Conservation (phyloP, 2,329 filamentous ascomycete species). For the Aureobasidium musti region DNA sequence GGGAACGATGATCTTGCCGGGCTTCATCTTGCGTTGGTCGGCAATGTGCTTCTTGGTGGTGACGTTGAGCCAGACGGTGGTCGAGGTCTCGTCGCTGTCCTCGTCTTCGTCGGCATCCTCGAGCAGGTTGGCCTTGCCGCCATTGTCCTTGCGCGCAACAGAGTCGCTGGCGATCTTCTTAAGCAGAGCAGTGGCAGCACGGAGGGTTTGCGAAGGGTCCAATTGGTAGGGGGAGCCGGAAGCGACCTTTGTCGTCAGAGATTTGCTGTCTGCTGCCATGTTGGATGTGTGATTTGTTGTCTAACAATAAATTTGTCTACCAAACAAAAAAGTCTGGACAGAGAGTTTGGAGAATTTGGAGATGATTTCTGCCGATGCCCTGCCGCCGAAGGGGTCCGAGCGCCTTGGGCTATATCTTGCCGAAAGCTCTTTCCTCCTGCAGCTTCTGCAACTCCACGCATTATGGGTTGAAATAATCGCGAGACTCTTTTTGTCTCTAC, state of each 20-base stretch:
- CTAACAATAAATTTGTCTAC: background rate
- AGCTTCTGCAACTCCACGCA: constrained; percentile 25
- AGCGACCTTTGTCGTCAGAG: constrained; percentile 43
- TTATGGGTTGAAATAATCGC: constrained; percentile 17
- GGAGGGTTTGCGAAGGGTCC: constrained; percentile 55
- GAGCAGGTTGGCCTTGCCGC: constrained; percentile 57
- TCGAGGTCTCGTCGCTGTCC: constrained; percentile 48
- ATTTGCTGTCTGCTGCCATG: constrained; percentile 40
- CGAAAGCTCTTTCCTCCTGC: constrained; percentile 23
- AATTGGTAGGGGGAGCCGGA: constrained; percentile 46
- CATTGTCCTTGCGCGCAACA: constrained; percentile 50
- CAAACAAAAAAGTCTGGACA: constrained; percentile 13
- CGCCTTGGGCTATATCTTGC: background rate
- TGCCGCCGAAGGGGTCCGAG: constrained; percentile 1
- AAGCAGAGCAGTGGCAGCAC: constrained; percentile 62
- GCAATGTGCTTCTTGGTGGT: constrained; percentile 67
- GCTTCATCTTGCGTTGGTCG: constrained; percentile 78
- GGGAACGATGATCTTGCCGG: constrained; percentile 67
- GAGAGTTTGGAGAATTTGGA: constrained; percentile 4
- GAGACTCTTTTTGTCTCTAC: constrained; percentile 11
- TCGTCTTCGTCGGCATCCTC: constrained; percentile 52
- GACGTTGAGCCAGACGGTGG: constrained; percentile 62
- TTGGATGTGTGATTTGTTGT: constrained; percentile 25
- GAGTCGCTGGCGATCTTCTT: constrained; percentile 50
- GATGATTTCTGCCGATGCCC: constrained; percentile 22